Base-by-base conservation (phyloP, 1,284 basidiomycete species). In the Ceratobasidium papillatum region DNA sequence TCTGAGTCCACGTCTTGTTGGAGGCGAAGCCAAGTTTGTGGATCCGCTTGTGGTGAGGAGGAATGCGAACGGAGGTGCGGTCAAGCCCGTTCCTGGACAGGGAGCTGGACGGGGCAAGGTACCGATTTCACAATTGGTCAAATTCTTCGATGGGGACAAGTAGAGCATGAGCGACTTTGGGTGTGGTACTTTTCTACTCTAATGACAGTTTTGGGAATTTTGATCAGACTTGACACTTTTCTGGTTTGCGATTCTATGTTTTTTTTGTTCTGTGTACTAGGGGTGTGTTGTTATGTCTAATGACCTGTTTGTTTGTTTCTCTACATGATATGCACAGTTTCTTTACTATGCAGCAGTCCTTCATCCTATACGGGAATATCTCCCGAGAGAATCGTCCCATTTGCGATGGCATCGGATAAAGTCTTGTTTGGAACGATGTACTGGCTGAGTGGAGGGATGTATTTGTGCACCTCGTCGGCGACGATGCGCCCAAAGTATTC, bases 91-190 rank as follows among this genome's bases (percentile, higher is more conserved):
- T 9, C 74, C 61, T 11, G 41, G 58, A n/a, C 58, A 65, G 0
- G 73, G 65, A 19, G 56, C 63, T 9, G 84, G 85, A n/a, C 89
- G 85, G 77, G 80, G 81, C 54, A 93, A 93, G 82, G 87, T 91
- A 14, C 88, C 90, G 2, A 86, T 94, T 59, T 90, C 88, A 19
- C 87, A 93, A 79, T 82, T 94, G 61, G 91, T 93, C n/a, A 91
- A 91, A 25, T 94, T 91, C 82, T 94, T 94, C 78, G 91, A 94
- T 80, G 86, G 87, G 76, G 91, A 91, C 72, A 87, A 87, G 83
- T 82, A 80, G 49, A 56, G 25, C 17, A 5, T 30, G 54, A 30
- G 54, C 9, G 32, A 25, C 25, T 5, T 32, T 27, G 7, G 58
- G 30, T 25, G 69, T 56, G 38, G 51, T 41, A n/a, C 27, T 68